These are phyloP conservation scores for Marasmius sp. DNA, from an alignment of 1,284 basidiomycete genomes.

Conservation along the genomic window DNA sequence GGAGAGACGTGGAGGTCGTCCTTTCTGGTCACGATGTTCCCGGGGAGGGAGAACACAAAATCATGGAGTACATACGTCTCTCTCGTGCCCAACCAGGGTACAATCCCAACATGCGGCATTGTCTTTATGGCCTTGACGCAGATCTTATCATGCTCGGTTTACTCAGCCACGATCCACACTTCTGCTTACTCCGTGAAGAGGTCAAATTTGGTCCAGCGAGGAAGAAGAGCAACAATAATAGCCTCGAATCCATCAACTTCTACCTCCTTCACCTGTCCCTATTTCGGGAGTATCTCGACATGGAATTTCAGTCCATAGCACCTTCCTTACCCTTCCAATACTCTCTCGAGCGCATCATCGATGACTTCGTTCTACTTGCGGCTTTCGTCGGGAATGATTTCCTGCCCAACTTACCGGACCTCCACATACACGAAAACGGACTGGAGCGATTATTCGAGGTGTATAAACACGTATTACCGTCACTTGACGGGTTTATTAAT, in stretches of 20 bases:
- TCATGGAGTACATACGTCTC: constrained; percentile 98
- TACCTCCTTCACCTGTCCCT: constrained; percentile 94
- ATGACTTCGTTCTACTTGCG: constrained; percentile 96
- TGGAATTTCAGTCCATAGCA: constrained; percentile 83
- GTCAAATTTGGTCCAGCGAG: constrained; percentile 93
- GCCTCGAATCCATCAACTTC: constrained; percentile 84
- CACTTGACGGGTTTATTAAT: constrained; percentile 91
- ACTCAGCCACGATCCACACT: constrained; percentile 97
- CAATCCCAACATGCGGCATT: constrained; percentile 92
- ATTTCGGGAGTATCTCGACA: constrained; percentile 95
- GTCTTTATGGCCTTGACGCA: constrained; percentile 97
- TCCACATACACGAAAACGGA: constrained; percentile 98
- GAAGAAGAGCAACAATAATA: constrained; percentile 73
- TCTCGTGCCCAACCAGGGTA: constrained; percentile 95
- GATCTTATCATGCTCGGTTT: constrained; percentile 98
- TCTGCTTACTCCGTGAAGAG: constrained; percentile 96
- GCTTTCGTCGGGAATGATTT: constrained; percentile 99
- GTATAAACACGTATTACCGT: constrained; percentile 90
- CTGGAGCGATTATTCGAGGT: constrained; percentile 91
- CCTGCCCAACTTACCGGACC: constrained; percentile 91
- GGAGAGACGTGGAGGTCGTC: constrained; percentile 91
- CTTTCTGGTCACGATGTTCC: constrained; percentile 98
- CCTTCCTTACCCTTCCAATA: constrained; percentile 66
- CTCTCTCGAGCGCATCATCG: constrained; percentile 91
- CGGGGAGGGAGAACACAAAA: constrained; percentile 99